These are phyloP conservation scores for Neocucurbitaria cava DNA, from an alignment of 2,329 filamentous ascomycete species.

Conservation along the genomic window DNA sequence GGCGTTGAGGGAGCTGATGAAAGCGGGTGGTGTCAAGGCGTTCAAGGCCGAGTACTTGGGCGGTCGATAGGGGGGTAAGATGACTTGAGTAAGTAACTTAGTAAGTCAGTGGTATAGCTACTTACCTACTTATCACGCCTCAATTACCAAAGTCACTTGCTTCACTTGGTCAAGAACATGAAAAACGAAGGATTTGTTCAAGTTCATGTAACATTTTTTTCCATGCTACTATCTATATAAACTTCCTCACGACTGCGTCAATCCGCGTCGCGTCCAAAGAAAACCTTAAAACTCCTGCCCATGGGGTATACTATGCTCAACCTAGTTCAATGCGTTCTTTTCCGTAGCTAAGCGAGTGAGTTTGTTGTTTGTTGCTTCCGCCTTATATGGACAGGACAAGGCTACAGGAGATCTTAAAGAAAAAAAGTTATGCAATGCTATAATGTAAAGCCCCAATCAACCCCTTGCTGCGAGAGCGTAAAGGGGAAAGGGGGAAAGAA, in stretches of 20 bases:
- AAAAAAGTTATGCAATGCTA: constrained; percentile 32
- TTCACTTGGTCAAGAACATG: no score
- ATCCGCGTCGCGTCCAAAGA: no score
- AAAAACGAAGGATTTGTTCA: no score
- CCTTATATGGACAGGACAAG: constrained; percentile 19
- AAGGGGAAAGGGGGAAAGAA: constrained; percentile 24
- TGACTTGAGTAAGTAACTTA: no score
- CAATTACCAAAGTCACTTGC: no score
- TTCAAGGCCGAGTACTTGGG: constrained; percentile 69
- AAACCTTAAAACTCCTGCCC: constrained; percentile 16
- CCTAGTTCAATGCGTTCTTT: constrained; percentile 5
- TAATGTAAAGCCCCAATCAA: constrained; percentile 18
- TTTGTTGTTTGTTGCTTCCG: no score
- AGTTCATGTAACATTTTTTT: no score
- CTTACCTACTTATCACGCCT: no score
- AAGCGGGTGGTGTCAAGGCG: constrained; percentile 65
- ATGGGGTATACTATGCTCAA: constrained; percentile 23
- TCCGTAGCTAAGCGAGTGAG: constrained; percentile 22
- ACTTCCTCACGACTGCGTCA: no score
- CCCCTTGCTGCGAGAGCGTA: background rate
- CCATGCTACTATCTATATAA: no score
- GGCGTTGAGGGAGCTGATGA: constrained; percentile 80
- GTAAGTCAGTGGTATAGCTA: no score
- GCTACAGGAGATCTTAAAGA: constrained; percentile 11
- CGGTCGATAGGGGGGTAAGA: constrained; percentile 50